phyloP scores from a whole-genome alignment of 495 filamentous ascomycete genomes.

The Penicillium diatomitis region DNA sequence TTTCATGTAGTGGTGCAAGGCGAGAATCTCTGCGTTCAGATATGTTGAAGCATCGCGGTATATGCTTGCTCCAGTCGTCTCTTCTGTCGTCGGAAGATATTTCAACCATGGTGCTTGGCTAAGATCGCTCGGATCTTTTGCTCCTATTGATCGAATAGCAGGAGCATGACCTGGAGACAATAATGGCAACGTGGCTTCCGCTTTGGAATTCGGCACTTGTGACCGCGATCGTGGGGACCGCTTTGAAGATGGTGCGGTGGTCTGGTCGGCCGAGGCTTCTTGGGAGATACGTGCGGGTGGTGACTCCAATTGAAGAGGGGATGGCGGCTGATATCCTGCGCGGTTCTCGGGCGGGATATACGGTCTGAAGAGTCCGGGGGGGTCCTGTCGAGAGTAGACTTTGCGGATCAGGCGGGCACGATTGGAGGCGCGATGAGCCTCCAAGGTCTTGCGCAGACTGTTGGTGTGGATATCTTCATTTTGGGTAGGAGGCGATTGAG shows the following conservation, averaged over 20 bases:
- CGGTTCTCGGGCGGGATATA: slow-evolving; percentile 14
- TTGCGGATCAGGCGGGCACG: slow-evolving; percentile 36
- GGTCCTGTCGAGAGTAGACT: slow-evolving; percentile 4
- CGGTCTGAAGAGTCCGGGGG: slow-evolving; percentile 16
- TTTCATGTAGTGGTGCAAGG: slow-evolving; percentile 34
- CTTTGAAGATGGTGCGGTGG: too few relatives aligned
- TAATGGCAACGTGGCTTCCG: background rate
- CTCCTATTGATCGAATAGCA: slow-evolving; percentile 13
- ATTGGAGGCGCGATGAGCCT: slow-evolving; percentile 43
- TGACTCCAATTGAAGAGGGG: background rate
- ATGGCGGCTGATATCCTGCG: slow-evolving; percentile 10
- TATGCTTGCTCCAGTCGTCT: background rate
- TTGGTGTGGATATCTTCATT: slow-evolving; percentile 23
- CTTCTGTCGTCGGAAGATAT: background rate
- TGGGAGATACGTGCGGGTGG: background rate
- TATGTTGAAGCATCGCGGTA: slow-evolving; percentile 11
- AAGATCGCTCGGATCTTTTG: background rate
- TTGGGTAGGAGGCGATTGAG: slow-evolving; percentile 4
- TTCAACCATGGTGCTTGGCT: slow-evolving; percentile 27
- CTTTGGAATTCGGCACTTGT: background rate
- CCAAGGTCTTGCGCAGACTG: slow-evolving; percentile 38
- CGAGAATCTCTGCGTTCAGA: slow-evolving; percentile 39
- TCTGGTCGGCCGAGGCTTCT: background rate
- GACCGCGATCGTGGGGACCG: too few relatives aligned
- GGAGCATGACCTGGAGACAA: too few relatives aligned